Base-by-base conservation (phyloP, 1,139 yeast genomes). In the Protomyces macrosporus region DNA sequence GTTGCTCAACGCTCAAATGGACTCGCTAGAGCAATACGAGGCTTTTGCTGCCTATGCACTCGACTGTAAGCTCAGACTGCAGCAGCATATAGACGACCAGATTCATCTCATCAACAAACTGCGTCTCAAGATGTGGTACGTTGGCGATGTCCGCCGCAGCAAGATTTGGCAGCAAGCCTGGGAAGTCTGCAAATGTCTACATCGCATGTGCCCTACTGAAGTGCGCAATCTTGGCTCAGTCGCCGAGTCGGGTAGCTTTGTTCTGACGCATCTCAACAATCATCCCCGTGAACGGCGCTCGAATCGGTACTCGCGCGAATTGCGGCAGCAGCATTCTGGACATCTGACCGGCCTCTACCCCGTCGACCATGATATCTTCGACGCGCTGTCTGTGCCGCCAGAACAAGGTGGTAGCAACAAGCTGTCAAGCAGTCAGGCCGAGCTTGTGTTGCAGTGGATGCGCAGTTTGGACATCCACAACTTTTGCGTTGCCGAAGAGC, bases 71-170 rank as follows among this genome's bases (percentile, higher is more conserved):
- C 30, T 7, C 5, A n/a, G 33, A 40, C 23, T 58, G 42, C 45
- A 37, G 12, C 62, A 52, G 34, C 12, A 33, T 16, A 45, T 58
- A 3, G 62, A 58, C 52, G 53, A 58, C 30, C 39, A 51, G n/a
- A 58, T 58, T 52, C 36, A 45, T 33, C 52, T 16, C 37, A 33
- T 52, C 16, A 52, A 52, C 23, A 58, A 58, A 35, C 7, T 52
- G 9, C 55, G 62, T 10, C 45, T 58, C n/a, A 45, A 51, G 23
- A 60, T 60, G 63, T 60, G 63, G 63, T 60, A 60, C 40, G 12
- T 54, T 4, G 16, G 48, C 39, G 63, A 60, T 14, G 42, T 60
- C n/a, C 55, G 58, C 34, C 45, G 36, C 5, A 30, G 53, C 50
- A 60, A 53, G 36, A 50, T 48, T 16, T 60, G 63, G 63, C 36